Conservation (phyloP, 768 basidiomycete genomes). For the Phaeotremella fagi region DNA sequence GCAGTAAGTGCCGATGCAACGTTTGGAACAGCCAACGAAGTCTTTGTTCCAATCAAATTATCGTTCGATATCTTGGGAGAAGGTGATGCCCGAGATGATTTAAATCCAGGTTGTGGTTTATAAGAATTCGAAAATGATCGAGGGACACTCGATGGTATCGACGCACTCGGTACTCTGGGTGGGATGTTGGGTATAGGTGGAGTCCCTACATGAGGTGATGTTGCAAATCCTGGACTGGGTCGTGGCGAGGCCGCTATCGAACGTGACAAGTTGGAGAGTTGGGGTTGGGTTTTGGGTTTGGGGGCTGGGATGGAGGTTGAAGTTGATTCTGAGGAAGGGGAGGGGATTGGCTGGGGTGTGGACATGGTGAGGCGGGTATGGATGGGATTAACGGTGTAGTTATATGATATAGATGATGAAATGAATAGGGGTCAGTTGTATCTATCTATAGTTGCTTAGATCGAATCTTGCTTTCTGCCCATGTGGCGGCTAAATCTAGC, state of each 20-base stretch:
- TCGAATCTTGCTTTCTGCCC: too few species aligned
- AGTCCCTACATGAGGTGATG: slow-evolving; percentile 8
- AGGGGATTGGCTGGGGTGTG: background rate
- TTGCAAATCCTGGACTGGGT: background rate
- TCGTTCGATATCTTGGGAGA: slow-evolving; percentile 8
- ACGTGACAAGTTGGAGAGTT: background rate
- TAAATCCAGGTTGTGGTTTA: too few species aligned
- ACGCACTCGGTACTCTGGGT: slow-evolving; percentile 14
- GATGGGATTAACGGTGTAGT: background rate
- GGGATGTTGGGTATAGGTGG: slow-evolving; percentile 31
- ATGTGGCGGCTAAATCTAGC: too few species aligned
- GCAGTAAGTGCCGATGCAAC: slow-evolving; percentile 11
- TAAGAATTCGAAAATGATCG: background rate
- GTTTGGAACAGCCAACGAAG: background rate
- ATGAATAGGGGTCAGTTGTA: background rate
- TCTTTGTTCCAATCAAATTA: slow-evolving; percentile 10
- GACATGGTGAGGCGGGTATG: background rate
- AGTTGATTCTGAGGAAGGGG: too few species aligned
- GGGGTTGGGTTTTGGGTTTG: background rate
- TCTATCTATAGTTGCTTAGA: background rate
- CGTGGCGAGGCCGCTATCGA: background rate
- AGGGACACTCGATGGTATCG: background rate
- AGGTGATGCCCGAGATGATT: too few species aligned
- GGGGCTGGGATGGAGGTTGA: background rate
- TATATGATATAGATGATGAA: background rate